Evolutionary conservation across 257 asterid genomes (phyloP), one percentile per base, ranked within the genome.

Genomic region (Coffea canephora): DNA sequence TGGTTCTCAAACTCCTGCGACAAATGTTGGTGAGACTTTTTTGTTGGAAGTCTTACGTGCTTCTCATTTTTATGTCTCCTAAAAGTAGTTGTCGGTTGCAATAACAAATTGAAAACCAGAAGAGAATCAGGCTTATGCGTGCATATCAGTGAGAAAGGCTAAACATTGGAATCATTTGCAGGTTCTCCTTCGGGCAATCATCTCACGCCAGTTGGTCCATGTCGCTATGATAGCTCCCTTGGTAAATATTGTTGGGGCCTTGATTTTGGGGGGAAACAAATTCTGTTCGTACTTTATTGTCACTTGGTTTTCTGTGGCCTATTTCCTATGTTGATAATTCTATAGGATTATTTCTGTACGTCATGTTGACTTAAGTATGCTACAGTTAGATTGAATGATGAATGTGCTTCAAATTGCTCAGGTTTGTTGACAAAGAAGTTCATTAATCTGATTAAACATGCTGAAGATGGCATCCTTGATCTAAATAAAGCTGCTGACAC

Each of bases 401-500:
- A 41, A 57, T 34, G 49, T 74, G 62, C 73, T 77, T 75, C 49
- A 68, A 41, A 57, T 72, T 59, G 62, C 77, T 66, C 90, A 96
- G 99, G 99, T 84, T 93, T 94, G 70, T 84, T 94, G 88, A 96
- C 99, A 79, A 94, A 91, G 86, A 94, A 96, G 88, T 96, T 96
- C 88, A 89, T 94, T 73, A 89, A 92, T 87, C 90, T 96, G 81
- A 92, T 96, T 70, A 92, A 94, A 81, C 98, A 90, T 8, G 97
- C 99, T 65, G 97, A 96, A 87, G 96, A 89, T 79, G 98, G 99
- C 77, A 91, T 94, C 73, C 97, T 96, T 86, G 99, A 96, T 89
- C 88, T 96, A 77, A 96, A 94, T 87, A 89, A 89, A 79, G 99
- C 98, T 83, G 99, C 98, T 74, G 96, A 92, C 82, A 91, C 96